phyloP scores from a whole-genome alignment of 2,329 filamentous ascomycete genomes.

The Aspergillus sp. region DNA sequence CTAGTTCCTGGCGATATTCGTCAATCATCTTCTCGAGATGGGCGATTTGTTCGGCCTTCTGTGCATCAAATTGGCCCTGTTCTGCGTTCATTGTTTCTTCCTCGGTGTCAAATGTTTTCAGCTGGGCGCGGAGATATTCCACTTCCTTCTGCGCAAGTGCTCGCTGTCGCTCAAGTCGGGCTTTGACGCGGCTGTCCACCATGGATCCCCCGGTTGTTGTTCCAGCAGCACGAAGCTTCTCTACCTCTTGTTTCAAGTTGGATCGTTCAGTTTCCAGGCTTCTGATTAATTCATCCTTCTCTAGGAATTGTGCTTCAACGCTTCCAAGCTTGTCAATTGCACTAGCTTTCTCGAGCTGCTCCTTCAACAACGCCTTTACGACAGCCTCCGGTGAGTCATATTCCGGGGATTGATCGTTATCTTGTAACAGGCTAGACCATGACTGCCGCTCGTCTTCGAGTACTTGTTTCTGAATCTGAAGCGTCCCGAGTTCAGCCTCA shows the following conservation, averaged over 20 bases:
- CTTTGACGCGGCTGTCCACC: slow-evolving; percentile 65
- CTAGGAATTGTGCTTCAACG: slow-evolving; percentile 72
- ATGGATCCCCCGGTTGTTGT: slow-evolving; percentile 40
- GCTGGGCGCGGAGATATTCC: slow-evolving; percentile 87
- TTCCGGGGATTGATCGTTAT: slow-evolving; percentile 63
- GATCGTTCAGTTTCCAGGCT: slow-evolving; percentile 69
- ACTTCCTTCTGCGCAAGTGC: slow-evolving; percentile 86
- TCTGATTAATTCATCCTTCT: slow-evolving; percentile 74
- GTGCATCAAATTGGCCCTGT: slow-evolving; percentile 69
- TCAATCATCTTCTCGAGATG: slow-evolving; percentile 86
- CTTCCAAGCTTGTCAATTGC: slow-evolving; percentile 79
- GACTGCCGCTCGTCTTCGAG: slow-evolving; percentile 84
- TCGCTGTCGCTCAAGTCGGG: slow-evolving; percentile 82
- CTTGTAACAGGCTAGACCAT: slow-evolving; percentile 83
- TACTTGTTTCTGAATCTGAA: slow-evolving; percentile 77
- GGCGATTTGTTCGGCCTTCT: slow-evolving; percentile 70
- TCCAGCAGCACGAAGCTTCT: slow-evolving; percentile 61
- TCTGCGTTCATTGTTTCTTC: slow-evolving; percentile 77
- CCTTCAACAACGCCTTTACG: slow-evolving; percentile 78
- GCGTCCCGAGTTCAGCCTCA: slow-evolving; percentile 74
- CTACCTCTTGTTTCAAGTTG: slow-evolving; percentile 65
- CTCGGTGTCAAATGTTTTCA: slow-evolving; percentile 84
- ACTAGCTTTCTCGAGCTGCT: slow-evolving; percentile 75
- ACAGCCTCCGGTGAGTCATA: slow-evolving; percentile 88
- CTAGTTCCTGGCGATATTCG: slow-evolving; percentile 78